Percentiles rank a stretch among this genome's conserved stretches.
Conservation (phyloP, 106 monocot species). For the Dactylorhiza incarnata region DNA sequence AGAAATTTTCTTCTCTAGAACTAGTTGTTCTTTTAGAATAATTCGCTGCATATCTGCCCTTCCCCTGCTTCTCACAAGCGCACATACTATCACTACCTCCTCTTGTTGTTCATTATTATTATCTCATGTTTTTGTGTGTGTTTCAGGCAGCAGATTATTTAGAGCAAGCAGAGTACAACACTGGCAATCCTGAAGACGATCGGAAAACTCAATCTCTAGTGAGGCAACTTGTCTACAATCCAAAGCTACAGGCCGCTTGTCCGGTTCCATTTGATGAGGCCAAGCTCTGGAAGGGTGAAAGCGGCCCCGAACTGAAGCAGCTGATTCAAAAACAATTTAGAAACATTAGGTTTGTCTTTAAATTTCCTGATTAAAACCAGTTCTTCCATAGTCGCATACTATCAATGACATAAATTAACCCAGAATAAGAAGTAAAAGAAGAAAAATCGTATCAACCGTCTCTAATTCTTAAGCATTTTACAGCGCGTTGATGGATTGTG, state of each 20-base stretch:
- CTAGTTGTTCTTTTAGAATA: no score
- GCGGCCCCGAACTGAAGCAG: conserved; percentile 73
- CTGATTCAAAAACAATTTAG: conserved; percentile 88
- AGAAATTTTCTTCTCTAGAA: no score
- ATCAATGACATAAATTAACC: not conserved
- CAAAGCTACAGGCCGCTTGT: conserved; percentile 67
- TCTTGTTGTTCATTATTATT: no score
- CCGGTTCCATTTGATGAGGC: conserved; percentile 95
- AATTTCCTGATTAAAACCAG: not conserved
- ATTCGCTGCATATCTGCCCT: no score
- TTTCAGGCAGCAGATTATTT: conserved; percentile 81
- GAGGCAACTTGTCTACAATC: conserved; percentile 70
- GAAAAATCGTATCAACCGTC: not conserved
- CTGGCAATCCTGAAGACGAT: conserved; percentile 70
- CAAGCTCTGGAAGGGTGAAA: conserved; percentile 91
- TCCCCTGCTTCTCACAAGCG: no score
- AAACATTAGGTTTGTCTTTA: conserved; percentile 68
- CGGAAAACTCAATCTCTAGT: conserved; percentile 79
- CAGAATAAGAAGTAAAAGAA: no score
- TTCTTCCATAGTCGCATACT: not conserved
- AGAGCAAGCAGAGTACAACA: conserved; percentile 88
- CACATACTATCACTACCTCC: no score
- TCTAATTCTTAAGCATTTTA: conserved; percentile 3
- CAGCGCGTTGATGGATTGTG: conserved; percentile 96
- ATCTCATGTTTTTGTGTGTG: not conserved